Conservation (phyloP, 352 stramenopile genomes). For the Blastocystis sp. region DNA sequence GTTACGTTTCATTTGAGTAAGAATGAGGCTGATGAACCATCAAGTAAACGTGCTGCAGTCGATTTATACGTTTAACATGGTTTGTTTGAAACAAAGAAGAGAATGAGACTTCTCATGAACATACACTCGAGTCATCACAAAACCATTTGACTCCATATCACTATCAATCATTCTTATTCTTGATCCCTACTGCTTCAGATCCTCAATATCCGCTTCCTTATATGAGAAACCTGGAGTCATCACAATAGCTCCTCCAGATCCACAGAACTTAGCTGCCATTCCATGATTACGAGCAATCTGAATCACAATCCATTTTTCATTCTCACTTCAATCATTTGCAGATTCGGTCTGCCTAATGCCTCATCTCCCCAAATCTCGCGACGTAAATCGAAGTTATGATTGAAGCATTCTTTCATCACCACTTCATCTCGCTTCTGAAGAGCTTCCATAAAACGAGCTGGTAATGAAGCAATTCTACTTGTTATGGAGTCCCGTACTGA, state of each 20-base stretch:
- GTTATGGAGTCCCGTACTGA: slow-evolving; percentile 52
- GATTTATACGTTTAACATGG: slow-evolving; percentile 51
- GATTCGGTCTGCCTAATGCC: slow-evolving; percentile 65
- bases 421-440: slow-evolving; percentile 10
- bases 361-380: slow-evolving; percentile 66
- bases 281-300: slow-evolving; percentile 63
- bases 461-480: slow-evolving; percentile 53
- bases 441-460: background rate
- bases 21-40: background rate
- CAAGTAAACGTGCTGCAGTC: background rate
- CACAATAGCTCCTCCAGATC: slow-evolving; percentile 66
- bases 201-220: slow-evolving; percentile 22
- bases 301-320: background rate
- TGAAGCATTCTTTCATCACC: slow-evolving; percentile 65
- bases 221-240: slow-evolving; percentile 42
- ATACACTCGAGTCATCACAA: slow-evolving; percentile 11
- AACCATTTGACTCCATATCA: slow-evolving; percentile 33
- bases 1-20: slow-evolving; percentile 9
- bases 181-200: background rate
- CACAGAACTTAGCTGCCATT: slow-evolving; percentile 65
- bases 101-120: background rate
- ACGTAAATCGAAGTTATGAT: slow-evolving; percentile 66
- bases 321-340: slow-evolving; percentile 65
- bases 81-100: slow-evolving; percentile 41
- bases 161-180: background rate